phyloP scores from a whole-genome alignment of 2,329 filamentous ascomycete genomes.

The Tolypocladium tropicale region DNA sequence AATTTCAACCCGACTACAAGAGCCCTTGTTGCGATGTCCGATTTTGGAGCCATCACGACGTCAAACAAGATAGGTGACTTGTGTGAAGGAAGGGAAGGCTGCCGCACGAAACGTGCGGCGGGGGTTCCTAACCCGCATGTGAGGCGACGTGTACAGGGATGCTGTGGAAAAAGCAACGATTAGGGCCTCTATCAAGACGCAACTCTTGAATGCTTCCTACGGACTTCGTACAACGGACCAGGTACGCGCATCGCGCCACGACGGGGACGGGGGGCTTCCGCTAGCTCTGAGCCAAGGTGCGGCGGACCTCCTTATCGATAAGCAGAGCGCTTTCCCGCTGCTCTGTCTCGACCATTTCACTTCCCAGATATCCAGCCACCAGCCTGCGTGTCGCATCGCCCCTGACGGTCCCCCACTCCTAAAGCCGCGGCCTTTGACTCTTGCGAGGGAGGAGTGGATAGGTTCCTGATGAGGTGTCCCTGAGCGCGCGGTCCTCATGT shows the following conservation, averaged over 20 bases:
- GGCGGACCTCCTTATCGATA: not conserved
- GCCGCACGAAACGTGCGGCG: too few species aligned
- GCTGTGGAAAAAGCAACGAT: too few species aligned
- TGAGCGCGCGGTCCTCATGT: slow-evolving; percentile 39
- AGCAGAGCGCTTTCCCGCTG: not conserved
- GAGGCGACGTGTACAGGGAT: too few species aligned
- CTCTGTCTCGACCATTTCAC: not conserved
- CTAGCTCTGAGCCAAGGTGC: not conserved
- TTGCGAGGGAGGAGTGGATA: not conserved
- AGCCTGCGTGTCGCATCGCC: not conserved
- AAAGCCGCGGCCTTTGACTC: not conserved
- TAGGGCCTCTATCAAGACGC: too few species aligned
- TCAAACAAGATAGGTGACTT: not conserved
- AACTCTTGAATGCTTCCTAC: too few species aligned
- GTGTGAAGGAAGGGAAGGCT: not conserved
- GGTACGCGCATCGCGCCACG: too few species aligned
- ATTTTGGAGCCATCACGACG: slow-evolving; percentile 5
- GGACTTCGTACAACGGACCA: too few species aligned
- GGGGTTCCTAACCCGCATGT: too few species aligned
- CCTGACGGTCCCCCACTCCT: not conserved
- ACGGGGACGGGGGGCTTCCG: not conserved
- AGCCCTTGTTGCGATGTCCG: not conserved
- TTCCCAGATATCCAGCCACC: not conserved
- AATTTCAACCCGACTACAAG: not conserved
- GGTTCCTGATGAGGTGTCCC: not conserved